Evolutionary conservation across 352 stramenopile species (phyloP).

Genomic region (Globisporangium ultimum): DNA sequence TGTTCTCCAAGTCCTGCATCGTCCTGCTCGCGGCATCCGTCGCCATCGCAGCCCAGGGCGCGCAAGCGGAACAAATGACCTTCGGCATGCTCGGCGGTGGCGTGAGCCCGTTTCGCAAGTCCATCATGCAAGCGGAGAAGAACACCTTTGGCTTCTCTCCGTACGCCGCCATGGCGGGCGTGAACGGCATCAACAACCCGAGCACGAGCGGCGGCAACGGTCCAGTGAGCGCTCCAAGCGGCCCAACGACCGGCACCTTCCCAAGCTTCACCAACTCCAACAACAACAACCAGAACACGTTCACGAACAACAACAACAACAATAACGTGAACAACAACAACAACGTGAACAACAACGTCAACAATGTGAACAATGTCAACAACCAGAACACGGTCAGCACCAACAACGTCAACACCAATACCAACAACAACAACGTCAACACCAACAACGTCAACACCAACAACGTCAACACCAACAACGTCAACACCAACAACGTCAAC

Average conservation of each 20-base stretch:
- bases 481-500: too few species aligned
- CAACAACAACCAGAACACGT: slow-evolving; percentile 14
- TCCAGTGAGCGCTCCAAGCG: not conserved
- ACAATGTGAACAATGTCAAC: slow-evolving; percentile 1
- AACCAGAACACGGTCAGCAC: too few species aligned
- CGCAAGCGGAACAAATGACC: too few species aligned
- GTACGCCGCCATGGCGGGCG: not conserved
- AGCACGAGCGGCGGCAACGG: not conserved
- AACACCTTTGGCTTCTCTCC: not conserved
- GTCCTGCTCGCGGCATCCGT: too few species aligned
- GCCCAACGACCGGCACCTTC: not conserved
- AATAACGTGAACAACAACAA: not conserved
- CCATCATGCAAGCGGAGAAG: not conserved
- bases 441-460: too few species aligned
- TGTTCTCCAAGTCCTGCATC: too few species aligned
- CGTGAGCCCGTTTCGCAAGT: too few species aligned
- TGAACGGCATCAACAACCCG: not conserved
- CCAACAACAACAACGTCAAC: too few species aligned
- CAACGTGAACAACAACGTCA: not conserved
- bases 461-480: too few species aligned
- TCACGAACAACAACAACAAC: not conserved
- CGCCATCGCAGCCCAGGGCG: too few species aligned
- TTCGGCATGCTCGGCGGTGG: too few species aligned
- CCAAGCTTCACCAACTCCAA: slow-evolving; percentile 11
- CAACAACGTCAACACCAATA: too few species aligned